Evolutionary conservation across 163 green algal genomes (phyloP), one percentile per base, ranked within the genome.

Genomic region (Scenedesmus sp.): DNA sequence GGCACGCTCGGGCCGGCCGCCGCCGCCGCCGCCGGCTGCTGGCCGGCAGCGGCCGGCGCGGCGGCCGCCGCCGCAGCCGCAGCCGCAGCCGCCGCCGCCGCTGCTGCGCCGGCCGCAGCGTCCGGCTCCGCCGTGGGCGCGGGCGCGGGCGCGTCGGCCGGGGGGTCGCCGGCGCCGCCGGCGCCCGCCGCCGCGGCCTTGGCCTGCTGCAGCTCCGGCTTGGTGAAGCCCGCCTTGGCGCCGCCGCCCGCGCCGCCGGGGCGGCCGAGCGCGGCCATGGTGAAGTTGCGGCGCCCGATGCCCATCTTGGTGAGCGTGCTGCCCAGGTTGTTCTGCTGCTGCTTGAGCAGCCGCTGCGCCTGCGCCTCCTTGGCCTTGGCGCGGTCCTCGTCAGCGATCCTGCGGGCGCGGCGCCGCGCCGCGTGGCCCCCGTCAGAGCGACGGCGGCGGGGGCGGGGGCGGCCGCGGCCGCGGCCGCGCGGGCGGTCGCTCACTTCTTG

Each of bases 341-440:
- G 14, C 60, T 70, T 45, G 45, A 80, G 45, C 60, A 72, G 42
- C 20, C 51, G 50, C 10, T 28, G 44, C 1, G 24, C n/a, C 47
- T 72, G 60, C 9, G 72, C 72, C 13, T 42, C 45, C 24, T 70
- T 60, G 44, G 60, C 72, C 9, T 34, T 28, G 44, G 57, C 58
- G 22, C 51, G 48, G 15, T 80, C 72, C 60, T 71, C 72, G 20
- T 80, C 72, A 54, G 29, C 72, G 24, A 80, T 58, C 60, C 72
- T 80, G 54, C 26, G 7, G 39, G 7, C 7, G 39, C 39, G 10
- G 39, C 7, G 7, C 7, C 7, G 6, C 6, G 39, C 7, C 39
- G 11, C 1, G 9, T 4, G 20, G 33, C 48, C 4, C 10, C 66
- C 51, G 36, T 13, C 5, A 4, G 4, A 47, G 44, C 57, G 39